phyloP scores from a whole-genome alignment of 805 yeast species.

The Hanseniaspora taiwanica region DNA sequence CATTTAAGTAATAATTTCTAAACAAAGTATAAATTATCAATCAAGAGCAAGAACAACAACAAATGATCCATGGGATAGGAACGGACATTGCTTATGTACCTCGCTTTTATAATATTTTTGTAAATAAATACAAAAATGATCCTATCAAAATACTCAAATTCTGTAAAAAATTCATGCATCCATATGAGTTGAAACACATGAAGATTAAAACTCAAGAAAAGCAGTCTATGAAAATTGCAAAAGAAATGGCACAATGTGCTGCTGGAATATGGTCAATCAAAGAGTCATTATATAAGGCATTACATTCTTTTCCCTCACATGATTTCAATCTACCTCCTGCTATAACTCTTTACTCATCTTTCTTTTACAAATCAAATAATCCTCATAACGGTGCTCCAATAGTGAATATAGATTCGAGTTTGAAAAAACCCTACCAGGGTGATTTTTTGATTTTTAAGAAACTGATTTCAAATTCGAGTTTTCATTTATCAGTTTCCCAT shows the following conservation, averaged over 20 bases:
- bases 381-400: slow-evolving; percentile 11
- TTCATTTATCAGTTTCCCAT: slow-evolving; percentile 5
- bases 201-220: slow-evolving; percentile 1
- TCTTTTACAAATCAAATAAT: slow-evolving; percentile 10
- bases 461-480: background rate
- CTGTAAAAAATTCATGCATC: slow-evolving; percentile 19
- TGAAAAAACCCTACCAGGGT: too few species aligned
- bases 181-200: slow-evolving; percentile 9
- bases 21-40: background rate
- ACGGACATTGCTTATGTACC: slow-evolving; percentile 20
- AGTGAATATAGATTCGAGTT: slow-evolving; percentile 8
- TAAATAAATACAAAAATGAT: background rate
- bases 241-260: slow-evolving; percentile 8
- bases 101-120: slow-evolving; percentile 11
- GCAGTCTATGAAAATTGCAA: background rate
- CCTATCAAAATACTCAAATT: slow-evolving; percentile 1
- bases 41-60: background rate
- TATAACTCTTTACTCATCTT: slow-evolving; percentile 15
- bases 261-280: slow-evolving; percentile 23
- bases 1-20: background rate
- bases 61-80: slow-evolving; percentile 13
- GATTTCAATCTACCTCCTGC: slow-evolving; percentile 16
- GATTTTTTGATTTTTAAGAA: background rate
- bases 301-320: slow-evolving; percentile 9
- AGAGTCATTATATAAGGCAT: slow-evolving; percentile 17